phyloP scores from a whole-genome alignment of 257 asterid genomes.

The Verbascum thapsus region DNA sequence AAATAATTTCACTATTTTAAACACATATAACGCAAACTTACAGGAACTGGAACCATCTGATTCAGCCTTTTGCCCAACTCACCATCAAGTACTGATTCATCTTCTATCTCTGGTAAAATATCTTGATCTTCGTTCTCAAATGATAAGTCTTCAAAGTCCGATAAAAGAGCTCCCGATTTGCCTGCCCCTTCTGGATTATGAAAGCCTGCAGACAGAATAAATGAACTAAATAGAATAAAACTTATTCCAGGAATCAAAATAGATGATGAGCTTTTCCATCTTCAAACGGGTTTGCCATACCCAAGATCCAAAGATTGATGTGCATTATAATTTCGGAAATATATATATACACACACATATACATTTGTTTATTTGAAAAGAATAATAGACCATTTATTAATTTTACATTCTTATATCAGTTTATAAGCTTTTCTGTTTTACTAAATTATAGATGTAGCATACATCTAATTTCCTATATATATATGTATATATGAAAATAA shows the following conservation, averaged over 20 bases:
- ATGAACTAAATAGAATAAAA: neutral
- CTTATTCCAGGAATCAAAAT: neutral
- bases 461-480: no score
- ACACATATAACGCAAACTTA: constrained; percentile 41
- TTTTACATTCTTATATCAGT: no score
- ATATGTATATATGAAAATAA: no score
- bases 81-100: constrained; percentile 77
- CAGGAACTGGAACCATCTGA: constrained; percentile 79
- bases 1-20: no score
- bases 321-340: no score
- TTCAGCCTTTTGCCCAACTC: constrained; percentile 79
- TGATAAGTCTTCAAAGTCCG: constrained; percentile 25
- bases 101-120: constrained; percentile 62
- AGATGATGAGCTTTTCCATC: neutral
- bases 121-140: constrained; percentile 29
- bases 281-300: no score
- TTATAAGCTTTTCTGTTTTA: no score
- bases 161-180: constrained; percentile 22
- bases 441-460: no score
- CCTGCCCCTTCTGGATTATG: constrained; percentile 34
- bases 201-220: constrained; percentile 20
- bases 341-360: no score
- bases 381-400: no score
- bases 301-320: no score
- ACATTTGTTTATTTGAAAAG: no score